Conservation (phyloP, 2,329 filamentous ascomycete species). For the Colletotrichum liaoningense region DNA sequence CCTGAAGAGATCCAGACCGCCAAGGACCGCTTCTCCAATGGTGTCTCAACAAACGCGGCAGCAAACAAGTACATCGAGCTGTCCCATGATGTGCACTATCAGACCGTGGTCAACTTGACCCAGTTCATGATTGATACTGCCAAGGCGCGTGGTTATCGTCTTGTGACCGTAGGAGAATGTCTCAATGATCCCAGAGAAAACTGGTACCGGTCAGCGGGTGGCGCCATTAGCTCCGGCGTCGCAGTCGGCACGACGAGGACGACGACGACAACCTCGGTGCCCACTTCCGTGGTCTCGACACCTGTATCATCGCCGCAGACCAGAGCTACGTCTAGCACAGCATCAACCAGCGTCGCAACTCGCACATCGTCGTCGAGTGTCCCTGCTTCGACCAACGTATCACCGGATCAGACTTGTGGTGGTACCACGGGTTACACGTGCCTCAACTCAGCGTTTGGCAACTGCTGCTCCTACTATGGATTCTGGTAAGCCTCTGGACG, state of each 20-base stretch:
- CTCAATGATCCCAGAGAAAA: slow-evolving; percentile 61
- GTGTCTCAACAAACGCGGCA: slow-evolving; percentile 41
- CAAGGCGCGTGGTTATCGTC: slow-evolving; percentile 53
- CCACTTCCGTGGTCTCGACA: background rate
- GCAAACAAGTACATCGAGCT: slow-evolving; percentile 56
- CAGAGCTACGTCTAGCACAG: background rate
- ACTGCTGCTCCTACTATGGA: slow-evolving; percentile 55
- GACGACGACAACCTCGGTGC: background rate
- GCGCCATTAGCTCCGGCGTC: slow-evolving; percentile 30
- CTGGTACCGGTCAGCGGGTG: slow-evolving; percentile 60
- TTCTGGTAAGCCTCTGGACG: slow-evolving; percentile 48
- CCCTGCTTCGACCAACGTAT: slow-evolving; percentile 38
- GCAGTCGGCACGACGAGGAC: slow-evolving; percentile 29
- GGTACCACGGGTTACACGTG: slow-evolving; percentile 49
- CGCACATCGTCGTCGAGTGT: background rate
- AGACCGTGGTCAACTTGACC: slow-evolving; percentile 47
- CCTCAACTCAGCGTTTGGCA: slow-evolving; percentile 47
- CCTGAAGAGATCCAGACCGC: slow-evolving; percentile 56
- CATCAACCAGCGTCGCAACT: background rate
- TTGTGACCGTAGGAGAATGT: slow-evolving; percentile 68
- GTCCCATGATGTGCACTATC: slow-evolving; percentile 52
- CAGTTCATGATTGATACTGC: slow-evolving; percentile 56
- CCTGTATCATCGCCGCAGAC: background rate
- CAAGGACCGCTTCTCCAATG: slow-evolving; percentile 55
- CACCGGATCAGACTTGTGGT: slow-evolving; percentile 51